A percentile compares a stretch with the other conserved stretches of the same genome.
Evolutionary conservation across 2,329 filamentous ascomycete species (phyloP).

Genomic region (Trichoderma semiorbis): DNA sequence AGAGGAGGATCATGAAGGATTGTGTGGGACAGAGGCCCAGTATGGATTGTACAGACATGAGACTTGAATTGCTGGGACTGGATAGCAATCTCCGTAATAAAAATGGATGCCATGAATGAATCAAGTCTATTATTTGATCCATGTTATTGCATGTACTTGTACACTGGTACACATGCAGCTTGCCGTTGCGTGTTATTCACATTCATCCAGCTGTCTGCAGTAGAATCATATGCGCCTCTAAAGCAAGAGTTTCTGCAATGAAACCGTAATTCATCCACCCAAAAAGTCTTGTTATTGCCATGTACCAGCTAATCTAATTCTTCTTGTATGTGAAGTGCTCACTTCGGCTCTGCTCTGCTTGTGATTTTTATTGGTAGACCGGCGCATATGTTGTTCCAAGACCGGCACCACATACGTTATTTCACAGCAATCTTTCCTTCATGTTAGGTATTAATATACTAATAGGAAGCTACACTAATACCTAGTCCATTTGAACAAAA

Average conservation of each 20-base stretch:
- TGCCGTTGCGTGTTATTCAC: neutral
- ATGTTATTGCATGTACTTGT: neutral
- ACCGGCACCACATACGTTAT: neutral
- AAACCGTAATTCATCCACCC: neutral
- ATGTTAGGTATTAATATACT: neutral
- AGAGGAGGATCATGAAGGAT: neutral
- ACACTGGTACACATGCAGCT: neutral
- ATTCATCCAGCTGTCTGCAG: neutral
- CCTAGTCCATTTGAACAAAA: neutral
- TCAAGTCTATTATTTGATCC: neutral
- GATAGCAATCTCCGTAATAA: neutral
- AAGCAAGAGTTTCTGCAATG: neutral
- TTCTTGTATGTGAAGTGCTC: neutral
- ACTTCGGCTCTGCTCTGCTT: neutral
- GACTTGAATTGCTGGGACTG: neutral
- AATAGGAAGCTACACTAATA: neutral
- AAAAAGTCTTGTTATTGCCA: neutral
- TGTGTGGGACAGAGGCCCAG: rapidly evolving
- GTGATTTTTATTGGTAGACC: neutral
- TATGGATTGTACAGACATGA: neutral
- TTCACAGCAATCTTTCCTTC: neutral
- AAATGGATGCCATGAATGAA: neutral
- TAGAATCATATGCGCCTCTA: neutral
- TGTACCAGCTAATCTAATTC: neutral
- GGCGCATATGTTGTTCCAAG: neutral